Evolutionary conservation across 768 basidiomycete genomes (phyloP), one percentile per base, ranked within the genome.

Genomic region (Terana coerulea): DNA sequence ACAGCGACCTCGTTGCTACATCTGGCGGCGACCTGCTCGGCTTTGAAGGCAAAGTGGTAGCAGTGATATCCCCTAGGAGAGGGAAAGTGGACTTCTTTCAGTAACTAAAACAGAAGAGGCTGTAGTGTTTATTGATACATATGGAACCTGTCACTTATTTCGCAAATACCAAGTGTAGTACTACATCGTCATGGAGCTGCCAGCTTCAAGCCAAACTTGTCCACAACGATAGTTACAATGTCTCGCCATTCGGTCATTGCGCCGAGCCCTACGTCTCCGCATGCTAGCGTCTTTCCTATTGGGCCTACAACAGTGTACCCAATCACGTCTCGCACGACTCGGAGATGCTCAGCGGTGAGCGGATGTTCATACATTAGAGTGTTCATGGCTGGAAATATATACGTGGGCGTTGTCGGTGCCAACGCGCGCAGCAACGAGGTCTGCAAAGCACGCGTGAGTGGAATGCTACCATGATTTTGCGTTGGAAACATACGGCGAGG

Each of bases 211-310:
- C 30, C 19, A 52, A 84, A 87, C 35, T 54, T 65, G 44, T 83
- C 76, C 5, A 84, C 84, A 6, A 88, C 88, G 29, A 86, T 75
- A 45, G 77, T 66, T 19, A 91, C 88, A 29, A 98, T 89, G 43
- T 98, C 93, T 40, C 72, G 76, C 95, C 95, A 98, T 60, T 98
- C 95, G 1, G 88, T 87, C 95, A 98, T 98, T 2, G 95, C 95
- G 11, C 95, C 95, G 0, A 90, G 57, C 5, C 94, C 93, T 94
- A 91, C 68, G 64, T 98, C 95, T 2, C 95, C 94, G 62, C 95
- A 98, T 11, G 95, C 95, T 2, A 98, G 75, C 15, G 61, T 72
- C 65, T 98, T 98, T 0, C 88, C 88, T 22, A 95, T 86, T 0
- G 95, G 95, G 0, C 95, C 95, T 5, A 88, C 75, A 14, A 98